A percentile compares a stretch with the other conserved stretches of the same genome.
Conservation (phyloP, 2,329 filamentous ascomycete genomes). For the Fonsecaea multimorphosa region DNA sequence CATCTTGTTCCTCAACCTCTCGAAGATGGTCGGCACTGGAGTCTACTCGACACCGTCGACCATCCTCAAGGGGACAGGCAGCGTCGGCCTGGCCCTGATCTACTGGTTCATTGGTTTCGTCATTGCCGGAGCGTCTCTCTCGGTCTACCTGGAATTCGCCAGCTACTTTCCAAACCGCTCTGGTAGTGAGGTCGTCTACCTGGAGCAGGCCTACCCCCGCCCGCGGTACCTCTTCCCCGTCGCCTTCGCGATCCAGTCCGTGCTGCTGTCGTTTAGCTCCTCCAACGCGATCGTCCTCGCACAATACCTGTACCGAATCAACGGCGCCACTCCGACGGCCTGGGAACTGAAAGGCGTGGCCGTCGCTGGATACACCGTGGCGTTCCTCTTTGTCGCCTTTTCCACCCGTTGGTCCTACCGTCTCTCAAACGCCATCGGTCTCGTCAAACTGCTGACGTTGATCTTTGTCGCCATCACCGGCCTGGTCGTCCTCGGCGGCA, state of each 20-base stretch:
- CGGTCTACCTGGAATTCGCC: conserved; percentile 68
- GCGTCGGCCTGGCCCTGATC: conserved; percentile 66
- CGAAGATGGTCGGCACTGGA: conserved; percentile 68
- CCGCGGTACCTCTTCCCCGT: conserved; percentile 68
- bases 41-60: conserved; percentile 67
- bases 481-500: conserved; percentile 66
- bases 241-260: conserved; percentile 67
- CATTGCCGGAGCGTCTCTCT: conserved; percentile 61
- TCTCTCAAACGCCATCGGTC: conserved; percentile 62
- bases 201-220: conserved; percentile 70
- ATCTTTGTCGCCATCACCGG: conserved; percentile 68
- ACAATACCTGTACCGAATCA: conserved; percentile 67
- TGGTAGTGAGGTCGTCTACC: conserved; percentile 70
- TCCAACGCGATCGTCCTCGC: conserved; percentile 70
- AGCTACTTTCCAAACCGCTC: conserved; percentile 71
- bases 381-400: conserved; percentile 56
- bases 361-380: conserved; percentile 66
- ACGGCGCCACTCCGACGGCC: conserved; percentile 55
- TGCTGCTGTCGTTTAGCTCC: conserved; percentile 69
- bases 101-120: conserved; percentile 70
- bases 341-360: conserved; percentile 73
- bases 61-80: conserved; percentile 65
- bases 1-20: conserved; percentile 66
- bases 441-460: conserved; percentile 66
- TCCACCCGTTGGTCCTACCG: conserved; percentile 65